These are phyloP conservation scores for Stephania cephalantha DNA, from an alignment of 164 flowering plant genomes.

Conservation along the genomic window DNA sequence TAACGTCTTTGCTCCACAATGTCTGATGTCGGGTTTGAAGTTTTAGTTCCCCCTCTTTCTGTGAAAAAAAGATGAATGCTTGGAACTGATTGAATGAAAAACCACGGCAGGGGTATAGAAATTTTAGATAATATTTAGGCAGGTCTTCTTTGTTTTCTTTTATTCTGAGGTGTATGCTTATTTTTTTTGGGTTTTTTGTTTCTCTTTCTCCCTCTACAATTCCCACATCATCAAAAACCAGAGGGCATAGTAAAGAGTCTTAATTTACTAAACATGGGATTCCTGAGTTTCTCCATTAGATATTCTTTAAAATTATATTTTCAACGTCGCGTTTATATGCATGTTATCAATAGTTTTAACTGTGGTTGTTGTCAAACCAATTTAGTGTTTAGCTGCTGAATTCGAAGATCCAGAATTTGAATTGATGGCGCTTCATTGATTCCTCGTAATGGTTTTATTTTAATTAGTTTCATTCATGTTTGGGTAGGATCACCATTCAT, in stretches of 20 bases:
- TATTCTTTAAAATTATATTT: background rate
- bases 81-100: background rate
- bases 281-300: background rate
- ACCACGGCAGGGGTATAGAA: slow-evolving; percentile 9
- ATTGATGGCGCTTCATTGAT: too few species aligned
- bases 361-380: too few species aligned
- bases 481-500: too few species aligned
- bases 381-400: too few species aligned
- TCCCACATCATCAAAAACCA: background rate
- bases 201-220: background rate
- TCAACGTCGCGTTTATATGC: too few species aligned
- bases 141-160: background rate
- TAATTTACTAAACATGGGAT: background rate
- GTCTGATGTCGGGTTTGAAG: slow-evolving; percentile 7
- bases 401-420: too few species aligned
- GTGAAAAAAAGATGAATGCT: background rate
- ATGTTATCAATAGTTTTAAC: too few species aligned
- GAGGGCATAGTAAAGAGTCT: background rate
- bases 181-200: background rate
- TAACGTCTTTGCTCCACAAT: background rate
- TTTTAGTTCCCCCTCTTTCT: slow-evolving; percentile 3
- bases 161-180: background rate
- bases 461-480: too few species aligned
- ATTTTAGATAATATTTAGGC: slow-evolving; percentile 6
- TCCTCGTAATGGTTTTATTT: too few species aligned